Base-by-base conservation (phyloP, 2,329 filamentous ascomycete species). In the Blumeria graminis region DNA sequence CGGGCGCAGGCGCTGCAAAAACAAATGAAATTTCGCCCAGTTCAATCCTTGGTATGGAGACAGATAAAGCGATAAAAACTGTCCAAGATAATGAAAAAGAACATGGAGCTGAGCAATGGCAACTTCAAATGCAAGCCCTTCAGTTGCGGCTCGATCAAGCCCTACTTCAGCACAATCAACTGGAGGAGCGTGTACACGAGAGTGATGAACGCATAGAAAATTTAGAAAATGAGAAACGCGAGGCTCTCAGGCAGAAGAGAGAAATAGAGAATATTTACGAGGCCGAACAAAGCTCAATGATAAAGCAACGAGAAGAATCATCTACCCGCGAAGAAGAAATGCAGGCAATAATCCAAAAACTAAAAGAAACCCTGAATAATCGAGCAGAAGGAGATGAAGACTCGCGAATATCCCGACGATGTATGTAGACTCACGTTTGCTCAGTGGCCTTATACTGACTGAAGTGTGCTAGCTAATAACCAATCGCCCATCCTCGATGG, bases 181-280 rank as follows among this genome's bases (percentile, higher is more conserved):
- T 95, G 38, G 92, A 98, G 68, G 90, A 96, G 67, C 81, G 80
- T 60, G 75, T 84, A 50, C 89, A 95, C 67, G 89, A 94, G 69
- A 81, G 80, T 64, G 88, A 92, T 59, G 86, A 90, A 68, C 81
- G 82, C 65, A 77, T 90, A 58, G 88, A 94, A 68, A 73, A 77
- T 7, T 74, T 96, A 56, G 80, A 81, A 65, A 88, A 86, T 64
- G 86, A 94, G 65, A 89, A 92, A 71, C 80, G 86, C 63, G 89
- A 96, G 62, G 76, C 82, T 56, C 78, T 82, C 34, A 79, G 88
- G 60, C 84, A 93, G 69, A 85, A 86, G 65, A 80, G 90, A 61
- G 92, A 98, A 68, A 81, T 95, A 71, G 89, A 95, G 69, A 81
- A 82, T 61, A 89, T 93, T 61, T 93, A 94, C 68, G 90, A 96